Evolutionary conservation across 2,329 filamentous ascomycete genomes (phyloP), one percentile per base, ranked within the genome.

Genomic region (Raffaelea albimanens): DNA sequence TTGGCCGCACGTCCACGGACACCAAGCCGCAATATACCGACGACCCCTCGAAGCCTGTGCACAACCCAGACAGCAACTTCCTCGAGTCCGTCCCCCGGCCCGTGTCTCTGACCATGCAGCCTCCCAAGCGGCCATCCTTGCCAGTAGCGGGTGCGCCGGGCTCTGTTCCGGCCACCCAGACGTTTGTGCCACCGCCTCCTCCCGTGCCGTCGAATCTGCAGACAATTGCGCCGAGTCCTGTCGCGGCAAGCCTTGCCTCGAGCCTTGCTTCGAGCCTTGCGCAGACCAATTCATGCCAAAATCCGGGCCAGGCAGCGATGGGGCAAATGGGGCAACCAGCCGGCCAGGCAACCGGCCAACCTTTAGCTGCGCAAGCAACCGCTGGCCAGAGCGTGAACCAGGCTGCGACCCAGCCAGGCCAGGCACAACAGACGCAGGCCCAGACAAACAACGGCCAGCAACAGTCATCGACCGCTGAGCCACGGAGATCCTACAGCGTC

Each of bases 1-100:
- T 98, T 51, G 87, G 87, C 29, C 80, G 80, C 61, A 78, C 76
- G 19, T 97, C 91, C 20, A 96, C 91, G 7, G 91, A 97, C 59
- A 85, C 88, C 46, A 89, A 83, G 63, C 83, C 89, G 22, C 88
- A 94, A 62, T 98, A 93, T 66, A 95, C 90, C 4, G 86, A 93
- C 58, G 82, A 95, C 65, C 78, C 76, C 40, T 53, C 59, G 9
- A 72, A 65, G 13, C 72, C 66, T n/a, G 68, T 69, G 41, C 75
- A 87, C 63, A 87, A 87, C 50, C 67, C 73, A 2, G 82, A 77
- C 64, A 82, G 80, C 55, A 85, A 84, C 60, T 90, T 84, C 63
- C 63, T 89, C 60, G 83, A 87, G 41, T 82, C 83, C 2, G 69
- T 88, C 45, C 79, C 70, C 4, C 71, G 67, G 52, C 63, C 66